Evolutionary conservation across 768 basidiomycete species (phyloP).

Genomic region (Suillus placidus): DNA sequence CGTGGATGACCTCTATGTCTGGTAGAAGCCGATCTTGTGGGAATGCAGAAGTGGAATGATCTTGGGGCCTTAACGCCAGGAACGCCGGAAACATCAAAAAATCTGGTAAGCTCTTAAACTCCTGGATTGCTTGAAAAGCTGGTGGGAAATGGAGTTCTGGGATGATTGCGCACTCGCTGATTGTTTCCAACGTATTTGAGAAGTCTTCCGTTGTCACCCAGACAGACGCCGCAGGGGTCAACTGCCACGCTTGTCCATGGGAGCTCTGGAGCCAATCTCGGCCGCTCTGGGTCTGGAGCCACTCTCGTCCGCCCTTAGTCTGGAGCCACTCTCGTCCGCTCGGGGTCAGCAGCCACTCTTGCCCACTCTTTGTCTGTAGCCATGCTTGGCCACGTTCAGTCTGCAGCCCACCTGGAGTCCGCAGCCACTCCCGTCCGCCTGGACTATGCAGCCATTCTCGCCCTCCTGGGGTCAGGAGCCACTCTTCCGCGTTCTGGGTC

Average conservation of each 20-base stretch:
- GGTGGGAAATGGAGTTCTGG: not conserved
- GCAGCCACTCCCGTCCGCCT: not conserved
- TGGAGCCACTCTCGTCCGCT: not conserved
- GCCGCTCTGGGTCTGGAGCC: not conserved
- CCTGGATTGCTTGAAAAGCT: not conserved
- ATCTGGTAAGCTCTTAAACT: not conserved
- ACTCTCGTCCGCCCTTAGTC: not conserved
- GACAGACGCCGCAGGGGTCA: not conserved
- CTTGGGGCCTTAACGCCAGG: not conserved
- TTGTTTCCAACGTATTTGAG: not conserved
- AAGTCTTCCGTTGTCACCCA: not conserved
- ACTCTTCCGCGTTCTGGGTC: not conserved
- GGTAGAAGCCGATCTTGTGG: not conserved
- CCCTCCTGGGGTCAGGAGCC: not conserved
- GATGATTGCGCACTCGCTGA: not conserved
- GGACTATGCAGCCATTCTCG: not conserved
- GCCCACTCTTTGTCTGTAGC: not conserved
- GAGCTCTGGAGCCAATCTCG: not conserved
- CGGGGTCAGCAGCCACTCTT: not conserved
- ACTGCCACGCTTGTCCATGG: not conserved
- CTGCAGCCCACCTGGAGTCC: not conserved
- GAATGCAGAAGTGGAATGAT: not conserved
- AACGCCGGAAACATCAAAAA: not conserved
- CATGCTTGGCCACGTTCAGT: not conserved
- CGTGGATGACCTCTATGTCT: not conserved